Conservation (phyloP, 139 green algal species). For the Chlorella vulgaris region DNA sequence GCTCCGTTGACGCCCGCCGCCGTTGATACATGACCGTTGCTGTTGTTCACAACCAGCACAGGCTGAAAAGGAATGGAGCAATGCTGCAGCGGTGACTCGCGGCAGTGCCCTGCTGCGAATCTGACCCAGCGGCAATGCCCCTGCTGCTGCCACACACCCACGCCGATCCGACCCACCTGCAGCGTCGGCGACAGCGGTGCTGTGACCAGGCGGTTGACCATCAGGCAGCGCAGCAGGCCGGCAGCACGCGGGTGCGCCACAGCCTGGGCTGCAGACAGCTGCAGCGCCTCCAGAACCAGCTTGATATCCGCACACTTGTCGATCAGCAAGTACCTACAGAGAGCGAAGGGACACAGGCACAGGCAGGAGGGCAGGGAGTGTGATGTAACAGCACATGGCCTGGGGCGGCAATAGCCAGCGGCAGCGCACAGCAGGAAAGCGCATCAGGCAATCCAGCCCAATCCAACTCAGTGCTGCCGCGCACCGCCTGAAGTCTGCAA, state of each 20-base stretch:
- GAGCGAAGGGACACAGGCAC: not conserved
- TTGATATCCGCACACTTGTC: conserved; percentile 40
- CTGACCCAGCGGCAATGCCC: no score
- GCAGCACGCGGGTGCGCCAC: conserved; percentile 57
- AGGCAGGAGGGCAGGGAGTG: not conserved
- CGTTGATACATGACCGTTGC: no score
- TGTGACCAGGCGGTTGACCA: conserved; percentile 74
- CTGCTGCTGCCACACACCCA: not conserved
- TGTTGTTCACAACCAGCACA: no score
- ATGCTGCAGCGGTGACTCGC: no score
- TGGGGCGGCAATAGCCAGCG: not conserved
- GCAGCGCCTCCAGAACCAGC: conserved; percentile 75
- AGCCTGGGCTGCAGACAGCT: conserved; percentile 75
- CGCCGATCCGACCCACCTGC: not conserved
- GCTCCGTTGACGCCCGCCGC: no score
- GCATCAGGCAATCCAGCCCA: not conserved
- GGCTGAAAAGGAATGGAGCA: no score
- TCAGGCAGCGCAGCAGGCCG: conserved; percentile 76
- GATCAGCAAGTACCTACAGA: conserved; percentile 49
- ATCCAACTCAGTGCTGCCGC: not conserved
- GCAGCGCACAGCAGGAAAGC: no score
- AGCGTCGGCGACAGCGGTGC: conserved; percentile 33
- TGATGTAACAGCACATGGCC: not conserved
- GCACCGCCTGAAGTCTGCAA: conserved; percentile 77
- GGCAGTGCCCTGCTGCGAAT: no score